Evolutionary conservation across 2,329 filamentous ascomycete species (phyloP).

Genomic region (Microthyrium microscopicum): DNA sequence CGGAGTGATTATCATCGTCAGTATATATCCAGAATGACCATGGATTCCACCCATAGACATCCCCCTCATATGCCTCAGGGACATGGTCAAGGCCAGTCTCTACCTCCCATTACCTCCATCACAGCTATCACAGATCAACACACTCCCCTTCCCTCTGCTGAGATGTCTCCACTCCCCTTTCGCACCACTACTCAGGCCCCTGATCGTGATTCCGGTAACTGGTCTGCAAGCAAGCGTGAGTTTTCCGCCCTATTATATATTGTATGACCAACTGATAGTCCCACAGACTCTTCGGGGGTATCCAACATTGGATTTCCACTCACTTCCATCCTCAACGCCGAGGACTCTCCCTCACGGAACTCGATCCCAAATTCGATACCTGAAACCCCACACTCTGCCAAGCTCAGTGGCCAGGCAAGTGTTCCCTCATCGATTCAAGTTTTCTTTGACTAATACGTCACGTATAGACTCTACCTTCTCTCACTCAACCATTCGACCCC

Average conservation of each 20-base stretch:
- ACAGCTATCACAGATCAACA: too few species aligned
- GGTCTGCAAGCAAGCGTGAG: conserved; percentile 42
- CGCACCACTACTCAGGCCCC: conserved; percentile 4
- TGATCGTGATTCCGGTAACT: conserved; percentile 41
- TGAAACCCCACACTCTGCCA: conserved; percentile 24
- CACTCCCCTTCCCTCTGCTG: conserved; percentile 6
- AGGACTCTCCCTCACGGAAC: conserved; percentile 29
- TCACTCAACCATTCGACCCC: conserved; percentile 36
- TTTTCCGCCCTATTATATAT: conserved; percentile 6
- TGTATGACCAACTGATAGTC: not conserved
- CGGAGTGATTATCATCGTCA: too few species aligned
- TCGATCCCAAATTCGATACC: conserved; percentile 20
- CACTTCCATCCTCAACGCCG: conserved; percentile 31
- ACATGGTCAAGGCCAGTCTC: too few species aligned
- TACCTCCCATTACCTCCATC: conserved; percentile 8
- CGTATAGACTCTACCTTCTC: conserved; percentile 31
- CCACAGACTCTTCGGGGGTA: conserved; percentile 24
- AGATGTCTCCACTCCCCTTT: conserved; percentile 3
- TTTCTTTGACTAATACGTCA: conserved; percentile 11
- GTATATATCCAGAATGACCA: too few species aligned
- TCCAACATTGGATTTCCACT: conserved; percentile 30
- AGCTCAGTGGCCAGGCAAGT: conserved; percentile 15
- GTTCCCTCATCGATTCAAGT: conserved; percentile 11
- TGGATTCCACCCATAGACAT: too few species aligned
- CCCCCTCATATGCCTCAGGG: too few species aligned